Evolutionary conservation across 208 protist genomes (phyloP).

Genomic region (Borovskyia barvae): DNA sequence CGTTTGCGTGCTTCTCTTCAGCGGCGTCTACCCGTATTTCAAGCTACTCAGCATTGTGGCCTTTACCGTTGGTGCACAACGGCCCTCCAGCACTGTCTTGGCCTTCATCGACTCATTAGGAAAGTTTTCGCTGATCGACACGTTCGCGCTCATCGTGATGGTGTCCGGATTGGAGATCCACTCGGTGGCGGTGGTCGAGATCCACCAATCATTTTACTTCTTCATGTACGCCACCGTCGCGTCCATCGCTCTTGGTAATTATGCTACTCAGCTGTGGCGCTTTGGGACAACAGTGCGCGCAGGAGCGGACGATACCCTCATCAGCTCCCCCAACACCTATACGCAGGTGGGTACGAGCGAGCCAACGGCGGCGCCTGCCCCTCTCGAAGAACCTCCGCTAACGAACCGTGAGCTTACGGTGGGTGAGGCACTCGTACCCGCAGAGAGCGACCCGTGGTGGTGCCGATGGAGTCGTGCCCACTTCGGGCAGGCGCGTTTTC

Average conservation of each 20-base stretch:
- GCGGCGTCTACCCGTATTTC: constrained; percentile 94
- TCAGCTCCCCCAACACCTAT: too few species aligned
- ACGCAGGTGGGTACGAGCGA: background rate
- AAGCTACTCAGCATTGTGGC: constrained; percentile 87
- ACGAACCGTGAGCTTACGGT: too few species aligned
- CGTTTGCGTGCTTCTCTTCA: constrained; percentile 89
- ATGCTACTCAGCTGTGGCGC: constrained; percentile 50
- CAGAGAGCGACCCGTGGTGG: too few species aligned
- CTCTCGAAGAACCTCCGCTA: background rate
- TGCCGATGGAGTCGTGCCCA: background rate
- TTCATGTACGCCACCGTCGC: constrained; percentile 55
- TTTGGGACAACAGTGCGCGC: constrained; percentile 33
- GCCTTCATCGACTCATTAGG: constrained; percentile 83
- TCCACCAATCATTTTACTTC: constrained; percentile 51
- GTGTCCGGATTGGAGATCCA: constrained; percentile 77
- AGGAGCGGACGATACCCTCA: too few species aligned
- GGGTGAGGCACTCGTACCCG: too few species aligned
- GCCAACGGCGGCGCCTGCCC: background rate
- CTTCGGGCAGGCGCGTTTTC: background rate
- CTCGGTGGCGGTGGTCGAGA: constrained; percentile 33
- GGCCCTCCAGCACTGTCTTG: constrained; percentile 43
- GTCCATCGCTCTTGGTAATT: constrained; percentile 69
- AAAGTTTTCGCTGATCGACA: constrained; percentile 95
- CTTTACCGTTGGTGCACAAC: constrained; percentile 46
- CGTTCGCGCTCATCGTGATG: constrained; percentile 92